phyloP scores from a whole-genome alignment of 768 basidiomycete species.

The Bullera alba region DNA sequence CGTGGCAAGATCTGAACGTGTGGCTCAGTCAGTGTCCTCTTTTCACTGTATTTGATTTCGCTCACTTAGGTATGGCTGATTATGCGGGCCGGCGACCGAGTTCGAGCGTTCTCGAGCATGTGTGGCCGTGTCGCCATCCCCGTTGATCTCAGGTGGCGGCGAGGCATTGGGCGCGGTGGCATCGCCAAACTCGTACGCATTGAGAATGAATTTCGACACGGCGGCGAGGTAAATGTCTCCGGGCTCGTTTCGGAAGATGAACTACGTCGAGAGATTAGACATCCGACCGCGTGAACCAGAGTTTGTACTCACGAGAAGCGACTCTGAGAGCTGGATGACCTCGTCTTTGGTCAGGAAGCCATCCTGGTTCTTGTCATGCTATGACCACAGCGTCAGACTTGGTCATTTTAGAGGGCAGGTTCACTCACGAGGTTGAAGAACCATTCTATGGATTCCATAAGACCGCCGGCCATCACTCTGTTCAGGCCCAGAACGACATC shows the following conservation, averaged over 20 bases:
- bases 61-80: constrained; percentile 86
- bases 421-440: constrained; percentile 67
- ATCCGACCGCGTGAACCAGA: neutral
- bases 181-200: constrained; percentile 96
- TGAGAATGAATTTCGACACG: constrained; percentile 93
- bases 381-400: neutral
- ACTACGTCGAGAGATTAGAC: constrained; percentile 51
- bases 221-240: constrained; percentile 95
- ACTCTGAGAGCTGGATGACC: constrained; percentile 88
- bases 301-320: constrained; percentile 62
- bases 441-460: constrained; percentile 99
- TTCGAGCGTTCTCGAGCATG: constrained; percentile 49
- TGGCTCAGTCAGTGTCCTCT: constrained; percentile 1
- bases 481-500: constrained; percentile 84
- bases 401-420: neutral
- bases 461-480: constrained; percentile 86
- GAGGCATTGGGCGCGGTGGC: constrained; percentile 49
- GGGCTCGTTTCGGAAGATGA: constrained; percentile 94
- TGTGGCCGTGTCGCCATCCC: constrained; percentile 36
- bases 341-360: constrained; percentile 94
- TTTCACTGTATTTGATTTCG: constrained; percentile 44
- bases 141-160: constrained; percentile 22
- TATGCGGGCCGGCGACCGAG: constrained; percentile 51
- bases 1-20: constrained; percentile 50
- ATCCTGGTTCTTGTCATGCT: constrained; percentile 73